These are phyloP conservation scores for Zygnema cylindricum DNA, from an alignment of 139 green algal species.

Conservation along the genomic window DNA sequence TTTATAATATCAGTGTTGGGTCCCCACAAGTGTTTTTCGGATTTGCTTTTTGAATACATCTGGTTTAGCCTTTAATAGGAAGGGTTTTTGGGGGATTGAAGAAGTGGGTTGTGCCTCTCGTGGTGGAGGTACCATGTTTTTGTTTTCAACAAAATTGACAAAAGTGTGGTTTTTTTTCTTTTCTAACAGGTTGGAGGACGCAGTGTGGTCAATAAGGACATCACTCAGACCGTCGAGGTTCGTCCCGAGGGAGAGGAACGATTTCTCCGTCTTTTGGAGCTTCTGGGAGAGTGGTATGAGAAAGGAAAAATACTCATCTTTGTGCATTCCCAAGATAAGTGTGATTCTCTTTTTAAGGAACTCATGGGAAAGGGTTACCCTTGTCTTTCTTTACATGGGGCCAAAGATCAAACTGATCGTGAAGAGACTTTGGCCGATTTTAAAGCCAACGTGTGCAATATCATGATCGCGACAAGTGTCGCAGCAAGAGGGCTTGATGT, in stretches of 20 bases:
- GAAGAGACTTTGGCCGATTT: constrained; percentile 96
- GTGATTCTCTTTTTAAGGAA: constrained; percentile 91
- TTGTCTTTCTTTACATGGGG: constrained; percentile 93
- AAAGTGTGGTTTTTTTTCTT: too few relatives aligned
- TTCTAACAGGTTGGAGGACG: constrained; percentile 79
- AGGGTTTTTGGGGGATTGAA: neutral
- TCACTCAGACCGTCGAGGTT: constrained; percentile 89
- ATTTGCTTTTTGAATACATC: too few relatives aligned
- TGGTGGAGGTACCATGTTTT: too few relatives aligned
- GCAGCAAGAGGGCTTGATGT: constrained; percentile 96
- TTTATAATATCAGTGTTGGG: too few relatives aligned
- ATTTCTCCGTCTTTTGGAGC: constrained; percentile 94
- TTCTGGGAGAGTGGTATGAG: constrained; percentile 84
- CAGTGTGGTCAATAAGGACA: constrained; percentile 92
- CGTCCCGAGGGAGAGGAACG: constrained; percentile 75
- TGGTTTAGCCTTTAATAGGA: neutral
- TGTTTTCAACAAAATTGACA: too few relatives aligned
- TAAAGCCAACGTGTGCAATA: constrained; percentile 90
- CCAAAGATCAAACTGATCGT: constrained; percentile 95
- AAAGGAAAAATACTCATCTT: constrained; percentile 80
- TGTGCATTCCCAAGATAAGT: constrained; percentile 89
- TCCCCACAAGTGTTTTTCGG: too few relatives aligned
- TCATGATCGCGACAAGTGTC: constrained; percentile 77
- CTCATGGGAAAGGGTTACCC: constrained; percentile 87
- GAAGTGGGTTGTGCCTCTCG: too few relatives aligned